These are phyloP conservation scores for Panellus pusillus DNA, from an alignment of 768 basidiomycete species.

Conservation along the genomic window DNA sequence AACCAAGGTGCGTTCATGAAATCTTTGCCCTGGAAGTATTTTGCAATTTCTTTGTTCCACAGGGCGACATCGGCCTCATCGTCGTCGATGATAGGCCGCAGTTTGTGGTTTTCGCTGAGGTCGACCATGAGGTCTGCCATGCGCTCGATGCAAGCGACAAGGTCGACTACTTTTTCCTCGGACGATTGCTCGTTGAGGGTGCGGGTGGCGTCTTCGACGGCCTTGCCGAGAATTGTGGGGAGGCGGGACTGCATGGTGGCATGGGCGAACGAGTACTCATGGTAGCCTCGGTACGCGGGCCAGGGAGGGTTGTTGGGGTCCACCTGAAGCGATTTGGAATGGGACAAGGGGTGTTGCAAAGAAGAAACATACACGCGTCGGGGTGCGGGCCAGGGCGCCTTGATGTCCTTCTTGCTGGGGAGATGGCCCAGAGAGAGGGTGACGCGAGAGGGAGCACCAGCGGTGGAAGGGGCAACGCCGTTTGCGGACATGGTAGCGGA, in stretches of 20 bases:
- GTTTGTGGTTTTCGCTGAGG: constrained; percentile 77
- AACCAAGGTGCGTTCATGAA: constrained; percentile 98
- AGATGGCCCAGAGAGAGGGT: constrained; percentile 75
- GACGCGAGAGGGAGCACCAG: constrained; percentile 54
- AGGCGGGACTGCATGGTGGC: constrained; percentile 96
- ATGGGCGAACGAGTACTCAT: constrained; percentile 82
- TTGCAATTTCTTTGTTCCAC: constrained; percentile 97
- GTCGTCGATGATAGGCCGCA: constrained; percentile 88
- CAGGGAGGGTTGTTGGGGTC: constrained; percentile 85
- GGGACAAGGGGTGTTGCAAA: background rate
- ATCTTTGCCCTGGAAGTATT: constrained; percentile 89
- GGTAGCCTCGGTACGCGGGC: constrained; percentile 80
- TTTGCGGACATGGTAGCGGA: constrained; percentile 8
- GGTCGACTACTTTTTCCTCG: constrained; percentile 83
- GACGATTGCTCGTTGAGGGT: constrained; percentile 85
- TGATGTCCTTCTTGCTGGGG: constrained; percentile 71
- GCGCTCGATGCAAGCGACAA: constrained; percentile 81
- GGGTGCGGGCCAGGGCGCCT: constrained; percentile 75
- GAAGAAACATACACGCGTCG: constrained; percentile 42
- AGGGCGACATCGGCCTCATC: constrained; percentile 88
- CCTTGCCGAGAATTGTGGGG: constrained; percentile 94
- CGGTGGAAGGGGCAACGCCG: constrained; percentile 23
- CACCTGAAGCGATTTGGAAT: constrained; percentile 40
- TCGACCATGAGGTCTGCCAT: constrained; percentile 91
- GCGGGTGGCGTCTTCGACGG: constrained; percentile 86